These are phyloP conservation scores for Metschnikowia koreensis DNA, from an alignment of 805 yeast species.

Conservation along the genomic window DNA sequence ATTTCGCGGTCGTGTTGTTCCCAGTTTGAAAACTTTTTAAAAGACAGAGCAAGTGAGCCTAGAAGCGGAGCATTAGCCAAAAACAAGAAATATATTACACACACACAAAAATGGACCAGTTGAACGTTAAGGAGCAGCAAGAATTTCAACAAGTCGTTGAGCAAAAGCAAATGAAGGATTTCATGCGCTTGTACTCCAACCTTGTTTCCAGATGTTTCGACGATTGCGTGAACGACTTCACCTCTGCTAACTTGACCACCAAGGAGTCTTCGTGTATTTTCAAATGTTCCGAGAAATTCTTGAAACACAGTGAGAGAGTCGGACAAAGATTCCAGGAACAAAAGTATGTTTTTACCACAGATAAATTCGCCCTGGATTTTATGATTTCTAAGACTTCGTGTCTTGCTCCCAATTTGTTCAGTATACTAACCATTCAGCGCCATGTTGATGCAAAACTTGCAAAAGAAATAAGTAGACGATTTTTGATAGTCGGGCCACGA, in stretches of 20 bases:
- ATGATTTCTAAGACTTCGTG: background rate
- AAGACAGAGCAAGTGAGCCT: constrained; percentile 5
- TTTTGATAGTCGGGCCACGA: background rate
- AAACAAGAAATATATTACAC: background rate
- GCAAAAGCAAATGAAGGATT: constrained; percentile 97
- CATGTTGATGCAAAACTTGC: constrained; percentile 68
- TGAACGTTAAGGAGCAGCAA: constrained; percentile 94
- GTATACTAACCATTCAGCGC: constrained; percentile 44
- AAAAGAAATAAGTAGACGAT: constrained; percentile 12
- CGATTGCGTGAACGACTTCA: constrained; percentile 98
- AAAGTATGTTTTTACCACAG: constrained; percentile 46
- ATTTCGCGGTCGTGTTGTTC: constrained; percentile 13
- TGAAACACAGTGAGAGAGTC: constrained; percentile 96
- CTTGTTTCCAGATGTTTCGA: constrained; percentile 95
- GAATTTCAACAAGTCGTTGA: constrained; percentile 94
- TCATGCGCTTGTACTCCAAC: constrained; percentile 94
- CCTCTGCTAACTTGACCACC: constrained; percentile 80
- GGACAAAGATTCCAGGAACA: constrained; percentile 99
- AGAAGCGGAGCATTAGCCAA: background rate
- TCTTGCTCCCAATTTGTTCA: constrained; percentile 17
- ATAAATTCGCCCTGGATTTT: background rate
- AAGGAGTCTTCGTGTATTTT: constrained; percentile 84
- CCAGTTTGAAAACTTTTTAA: constrained; percentile 18
- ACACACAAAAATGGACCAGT: constrained; percentile 74
- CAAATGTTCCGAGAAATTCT: constrained; percentile 95